Evolutionary conservation across 2,329 filamentous ascomycete species (phyloP), one percentile per base, ranked within the genome.

Genomic region (Stagonosporopsis chrysanthemi): DNA sequence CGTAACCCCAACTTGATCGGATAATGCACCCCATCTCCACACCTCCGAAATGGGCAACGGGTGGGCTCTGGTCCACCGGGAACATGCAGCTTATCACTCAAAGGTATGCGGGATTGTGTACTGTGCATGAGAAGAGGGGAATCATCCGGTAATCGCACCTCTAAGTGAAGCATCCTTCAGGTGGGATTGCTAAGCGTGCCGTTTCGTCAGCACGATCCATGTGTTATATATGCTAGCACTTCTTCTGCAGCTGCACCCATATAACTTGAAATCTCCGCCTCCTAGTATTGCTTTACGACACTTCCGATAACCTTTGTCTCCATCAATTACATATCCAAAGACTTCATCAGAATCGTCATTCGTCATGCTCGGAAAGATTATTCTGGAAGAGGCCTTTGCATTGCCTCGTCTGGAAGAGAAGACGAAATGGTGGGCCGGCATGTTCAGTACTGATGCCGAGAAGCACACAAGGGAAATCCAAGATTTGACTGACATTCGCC

Each of bases 341-440:
- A 9, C 5, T 5, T 17, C 24, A 11, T 22, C 35, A 26, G 26
- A 22, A n/a, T 46, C 8, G 6, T 6, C n/a, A 42, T 41, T 52
- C 60, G 49, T 22, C 9, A 87, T 87, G 84, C 74, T 81, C 12
- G 86, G 86, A 58, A 88, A 88, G 61, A 80, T 88, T 56, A 83
- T 83, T 12, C 78, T 88, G 22, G 86, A 88, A 70, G 86, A 88
- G 74, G 84, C 85, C 14, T 88, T 87, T 61, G 83, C 82, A 58
- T 78, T 87, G 6, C 84, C 86, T 41, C 81, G 84, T 31, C 80
- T 87, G 60, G 78, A 82, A 42, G 83, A 87, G 61, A 83, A 83
- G 71, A 85, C 83, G 5, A 77, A 78, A 64, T 87, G 85, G 84
- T 87, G 85, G 85, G 86, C 86, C 1, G 75, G 78, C 4, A 72